Evolutionary conservation across 176 grass and related monocot species (phyloP), one percentile per base, ranked within the genome.

Genomic region (Oryza punctata): DNA sequence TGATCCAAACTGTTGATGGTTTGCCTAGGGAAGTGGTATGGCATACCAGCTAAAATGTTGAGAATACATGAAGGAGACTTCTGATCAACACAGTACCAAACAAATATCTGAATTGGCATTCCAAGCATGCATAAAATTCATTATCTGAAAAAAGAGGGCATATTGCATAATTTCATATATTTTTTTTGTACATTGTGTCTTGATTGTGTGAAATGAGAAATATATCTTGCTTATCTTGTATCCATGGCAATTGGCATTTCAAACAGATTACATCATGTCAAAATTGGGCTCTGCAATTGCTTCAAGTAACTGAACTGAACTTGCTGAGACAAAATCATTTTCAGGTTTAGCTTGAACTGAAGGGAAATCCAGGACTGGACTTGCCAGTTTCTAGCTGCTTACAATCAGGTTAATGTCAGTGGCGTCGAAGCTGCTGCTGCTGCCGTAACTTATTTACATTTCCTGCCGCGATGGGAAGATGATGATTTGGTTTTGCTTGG

Each of bases 311-410:
- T 38, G 37, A 38, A 38, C 37, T 38, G 37, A 67, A 14, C 3
- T 64, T 63, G 52, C 50, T 14, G 43, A 3, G 11, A 72, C 6
- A 4, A 80, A 47, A 15, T 10, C 52, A 23, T 37, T 37, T 75
- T 49, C 89, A 90, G 89, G 89, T 90, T 90, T 75, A 83, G 75
- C 80, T 83, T 90, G 80, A 79, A 83, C 75, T 90, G 84, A 90
- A 79, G 50, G 6, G 8, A 21, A 12, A 73, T 73, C 30, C 15
- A n/a, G 3, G n/a, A 5, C 64, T 33, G 0, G 29, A 63, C 19
- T 24, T n/a, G 41, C 11, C 81, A 10, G 6, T 57, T 72, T 26
- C 9, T 52, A 52, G 52, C 72, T 63, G 24, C 30, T 69, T 76
- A 60, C 7, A 65, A 46, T 76, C 23, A 13, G 72, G 63, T 21